Conservation (phyloP, 2,329 filamentous ascomycete species). For the Pseudogymnoascus sp. region DNA sequence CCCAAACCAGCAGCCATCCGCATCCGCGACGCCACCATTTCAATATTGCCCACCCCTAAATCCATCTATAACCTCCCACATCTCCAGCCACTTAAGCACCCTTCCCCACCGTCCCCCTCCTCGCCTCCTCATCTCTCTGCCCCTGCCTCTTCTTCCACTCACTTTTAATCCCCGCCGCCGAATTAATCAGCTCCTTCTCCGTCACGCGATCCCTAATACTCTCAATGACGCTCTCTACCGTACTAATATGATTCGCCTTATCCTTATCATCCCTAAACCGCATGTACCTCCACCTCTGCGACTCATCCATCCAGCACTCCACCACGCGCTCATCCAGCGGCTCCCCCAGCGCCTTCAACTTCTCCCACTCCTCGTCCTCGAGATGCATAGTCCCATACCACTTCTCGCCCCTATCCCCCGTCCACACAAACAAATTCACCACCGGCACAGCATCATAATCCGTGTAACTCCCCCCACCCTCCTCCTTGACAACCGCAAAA, state of each 20-base stretch:
- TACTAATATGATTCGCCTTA: slow-evolving; percentile 80
- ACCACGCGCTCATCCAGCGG: slow-evolving; percentile 82
- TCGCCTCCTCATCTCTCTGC: slow-evolving; percentile 13
- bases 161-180: slow-evolving; percentile 63
- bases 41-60: background rate
- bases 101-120: slow-evolving; percentile 15
- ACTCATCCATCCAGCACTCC: slow-evolving; percentile 75
- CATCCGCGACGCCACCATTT: background rate
- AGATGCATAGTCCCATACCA: slow-evolving; percentile 61
- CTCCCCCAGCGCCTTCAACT: slow-evolving; percentile 62
- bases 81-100: slow-evolving; percentile 2
- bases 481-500: slow-evolving; percentile 64
- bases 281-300: slow-evolving; percentile 74
- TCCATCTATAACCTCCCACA: background rate
- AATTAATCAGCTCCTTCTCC: slow-evolving; percentile 67
- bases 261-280: slow-evolving; percentile 88
- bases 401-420: slow-evolving; percentile 45
- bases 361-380: slow-evolving; percentile 73
- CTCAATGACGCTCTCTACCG: slow-evolving; percentile 77
- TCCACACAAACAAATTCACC: slow-evolving; percentile 64
- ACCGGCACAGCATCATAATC: slow-evolving; percentile 76
- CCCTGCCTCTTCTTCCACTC: slow-evolving; percentile 57
- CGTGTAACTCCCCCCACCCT: slow-evolving; percentile 55
- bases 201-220: slow-evolving; percentile 83
- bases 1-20: background rate